Evolutionary conservation across 352 stramenopile genomes (phyloP), one percentile per base, ranked within the genome.

Genomic region (Globisporangium iwayamae): DNA sequence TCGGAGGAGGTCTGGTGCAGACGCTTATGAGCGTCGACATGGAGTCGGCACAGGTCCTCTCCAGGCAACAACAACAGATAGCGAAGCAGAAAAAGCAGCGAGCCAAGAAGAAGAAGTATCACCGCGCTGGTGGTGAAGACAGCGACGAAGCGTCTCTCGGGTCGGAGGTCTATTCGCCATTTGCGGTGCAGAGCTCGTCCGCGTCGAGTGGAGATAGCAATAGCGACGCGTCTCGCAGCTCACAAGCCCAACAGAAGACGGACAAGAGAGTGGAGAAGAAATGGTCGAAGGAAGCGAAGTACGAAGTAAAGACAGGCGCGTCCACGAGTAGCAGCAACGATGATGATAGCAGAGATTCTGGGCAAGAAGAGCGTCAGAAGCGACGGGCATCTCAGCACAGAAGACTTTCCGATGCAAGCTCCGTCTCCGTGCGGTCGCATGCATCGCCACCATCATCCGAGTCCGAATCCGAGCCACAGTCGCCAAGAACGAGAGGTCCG

Each of bases 1-100:
- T 4, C 0, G 36, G 36, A 41, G 28, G 9, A 1, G 48, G 46
- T 39, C 51, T 84, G 28, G 62, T 87, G 46, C 66, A 87, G 48
- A 71, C 73, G 14, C 66, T 81, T 14, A 50, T 87, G 67, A 83
- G 69, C 34, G 73, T 84, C 54, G 78, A 86, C 46, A 53, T 78
- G 6, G 75, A 83, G 8, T 83, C 74, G 11, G 71, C 69, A 1
- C 54, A 65, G 39, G 65, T 52, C 20, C 36, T 85, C 25, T 50
- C 34, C 10, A 38, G 22, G 20, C 20, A 51, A 34, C 28, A 22
- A 45, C n/a, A 11, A 3, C 13, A 51, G 14, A 4, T 16, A 22
- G 25, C 3, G 28, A 52, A 45, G 20, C 30, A 16, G 30, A 36
- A n/a, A 28, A 39, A 28, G n/a, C 22, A 47, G 22, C 30, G 56